A percentile compares a stretch with the other conserved stretches of the same genome.
phyloP scores from a whole-genome alignment of 2,329 filamentous ascomycete species.

The Zelopaecilomyces penicillatus region DNA sequence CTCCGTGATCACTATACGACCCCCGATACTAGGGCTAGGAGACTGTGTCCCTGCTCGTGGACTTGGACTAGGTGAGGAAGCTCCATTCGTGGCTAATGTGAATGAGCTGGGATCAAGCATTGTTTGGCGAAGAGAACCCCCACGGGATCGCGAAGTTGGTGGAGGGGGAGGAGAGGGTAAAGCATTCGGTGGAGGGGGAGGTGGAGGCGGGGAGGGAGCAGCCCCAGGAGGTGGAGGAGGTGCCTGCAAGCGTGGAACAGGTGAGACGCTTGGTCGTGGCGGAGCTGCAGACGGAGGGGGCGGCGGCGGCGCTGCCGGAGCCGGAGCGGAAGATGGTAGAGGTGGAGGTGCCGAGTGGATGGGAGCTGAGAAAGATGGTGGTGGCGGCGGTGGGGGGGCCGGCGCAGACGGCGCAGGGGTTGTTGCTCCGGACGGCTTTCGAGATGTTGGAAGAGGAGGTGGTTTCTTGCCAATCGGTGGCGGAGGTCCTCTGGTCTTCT shows the following conservation, averaged over 20 bases:
- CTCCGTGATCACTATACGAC: constrained; percentile 60
- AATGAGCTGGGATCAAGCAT: constrained; percentile 71
- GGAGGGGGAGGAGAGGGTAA: constrained; percentile 22
- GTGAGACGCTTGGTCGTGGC: constrained; percentile 28
- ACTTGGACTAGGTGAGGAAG: constrained; percentile 40
- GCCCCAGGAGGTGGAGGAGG: constrained; percentile 28
- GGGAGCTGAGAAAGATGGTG: constrained; percentile 29
- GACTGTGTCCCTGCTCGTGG: constrained; percentile 26
- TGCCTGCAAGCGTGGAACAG: constrained; percentile 28
- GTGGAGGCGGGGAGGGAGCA: constrained; percentile 30
- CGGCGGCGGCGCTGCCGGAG: constrained; percentile 35
- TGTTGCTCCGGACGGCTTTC: constrained; percentile 43
- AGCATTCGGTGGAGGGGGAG: constrained; percentile 23
- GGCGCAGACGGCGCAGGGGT: constrained; percentile 25
- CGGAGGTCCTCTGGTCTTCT: constrained; percentile 56
- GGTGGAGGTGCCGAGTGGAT: constrained; percentile 33
- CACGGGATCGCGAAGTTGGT: constrained; percentile 20
- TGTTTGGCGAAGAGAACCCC: constrained; percentile 45
- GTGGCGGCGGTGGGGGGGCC: constrained; percentile 27
- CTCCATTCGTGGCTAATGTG: constrained; percentile 60
- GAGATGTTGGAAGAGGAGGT: constrained; percentile 51
- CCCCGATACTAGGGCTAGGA: constrained; percentile 18
- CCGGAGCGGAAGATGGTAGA: constrained; percentile 36
- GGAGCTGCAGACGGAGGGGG: constrained; percentile 32
- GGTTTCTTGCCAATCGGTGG: constrained; percentile 72